Conservation (phyloP, 2,329 filamentous ascomycete species). For the Gnomoniopsis sp. region DNA sequence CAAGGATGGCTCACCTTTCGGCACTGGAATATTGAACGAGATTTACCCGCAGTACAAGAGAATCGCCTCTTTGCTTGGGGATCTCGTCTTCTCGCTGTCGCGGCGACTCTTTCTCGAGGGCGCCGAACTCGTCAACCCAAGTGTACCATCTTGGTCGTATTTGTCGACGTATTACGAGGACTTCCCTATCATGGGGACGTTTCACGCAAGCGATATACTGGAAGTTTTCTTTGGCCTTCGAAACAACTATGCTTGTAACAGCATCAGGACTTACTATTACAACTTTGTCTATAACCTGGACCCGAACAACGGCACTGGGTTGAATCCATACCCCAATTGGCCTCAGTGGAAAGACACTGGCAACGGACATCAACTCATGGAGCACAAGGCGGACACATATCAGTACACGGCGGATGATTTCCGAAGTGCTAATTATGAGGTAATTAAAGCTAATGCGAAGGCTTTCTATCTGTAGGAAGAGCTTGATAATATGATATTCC, state of each 20-base stretch:
- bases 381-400: conserved; percentile 32
- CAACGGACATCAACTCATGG: conserved; percentile 43
- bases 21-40: conserved; percentile 65
- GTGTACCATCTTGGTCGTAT: conserved; percentile 70
- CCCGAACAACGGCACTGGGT: conserved; percentile 55
- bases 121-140: conserved; percentile 43
- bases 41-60: conserved; percentile 76
- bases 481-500: no score
- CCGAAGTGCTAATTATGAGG: conserved; percentile 24
- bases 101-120: conserved; percentile 60
- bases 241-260: conserved; percentile 57
- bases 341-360: conserved; percentile 36
- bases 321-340: conserved; percentile 32
- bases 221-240: conserved; percentile 65
- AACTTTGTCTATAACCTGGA: conserved; percentile 69
- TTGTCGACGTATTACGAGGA: conserved; percentile 69
- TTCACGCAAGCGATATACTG: conserved; percentile 68
- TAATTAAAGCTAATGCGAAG: conserved; percentile 20
- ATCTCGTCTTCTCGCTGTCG: conserved; percentile 69
- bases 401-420: conserved; percentile 35
- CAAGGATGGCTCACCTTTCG: conserved; percentile 65
- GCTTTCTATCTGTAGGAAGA: conserved; percentile 5
- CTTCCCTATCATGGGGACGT: conserved; percentile 70
- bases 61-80: conserved; percentile 70
- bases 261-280: conserved; percentile 67